These are phyloP conservation scores for Rhizoclosmatium globosum DNA, from an alignment of 192 early-diverging fungal genomes.

Conservation along the genomic window DNA sequence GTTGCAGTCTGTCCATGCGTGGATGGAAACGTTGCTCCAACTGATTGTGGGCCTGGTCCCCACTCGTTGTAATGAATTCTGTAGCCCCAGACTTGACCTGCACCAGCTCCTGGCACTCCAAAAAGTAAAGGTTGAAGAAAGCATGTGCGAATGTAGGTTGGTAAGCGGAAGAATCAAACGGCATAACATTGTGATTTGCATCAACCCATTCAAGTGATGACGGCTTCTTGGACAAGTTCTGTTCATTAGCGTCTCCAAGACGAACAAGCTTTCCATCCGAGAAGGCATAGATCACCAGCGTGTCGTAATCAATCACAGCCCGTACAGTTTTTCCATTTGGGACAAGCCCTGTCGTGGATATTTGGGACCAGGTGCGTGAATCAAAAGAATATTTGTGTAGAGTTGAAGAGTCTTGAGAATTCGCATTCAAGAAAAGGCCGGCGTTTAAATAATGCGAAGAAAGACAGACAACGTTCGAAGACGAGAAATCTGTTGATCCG, in stretches of 20 bases:
- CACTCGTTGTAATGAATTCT: conserved; percentile 35
- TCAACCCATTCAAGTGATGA: conserved; percentile 1
- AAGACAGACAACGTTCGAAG: conserved; percentile 29
- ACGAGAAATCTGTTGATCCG: neutral
- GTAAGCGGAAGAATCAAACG: neutral
- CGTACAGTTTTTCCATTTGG: conserved; percentile 7
- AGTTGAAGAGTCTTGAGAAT: neutral
- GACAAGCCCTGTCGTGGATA: neutral
- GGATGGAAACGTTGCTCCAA: conserved; percentile 11
- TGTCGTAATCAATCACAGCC: conserved; percentile 38
- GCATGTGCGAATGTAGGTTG: conserved; percentile 16
- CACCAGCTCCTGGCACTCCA: conserved; percentile 9
- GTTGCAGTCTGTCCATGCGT: conserved; percentile 30
- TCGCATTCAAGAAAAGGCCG: conserved; percentile 32
- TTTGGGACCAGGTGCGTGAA: conserved; percentile 9
- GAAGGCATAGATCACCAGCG: conserved; percentile 36
- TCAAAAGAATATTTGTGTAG: conserved; percentile 19
- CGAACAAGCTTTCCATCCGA: conserved; percentile 26
- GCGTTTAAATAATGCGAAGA: conserved; percentile 23
- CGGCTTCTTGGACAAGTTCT: conserved; percentile 1
- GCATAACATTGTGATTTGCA: conserved; percentile 18
- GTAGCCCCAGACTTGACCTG: conserved; percentile 26
- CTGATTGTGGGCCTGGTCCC: conserved; percentile 15
- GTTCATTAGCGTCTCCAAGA: conserved; percentile 14
- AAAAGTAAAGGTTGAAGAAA: conserved; percentile 34